A percentile compares a stretch with the other conserved stretches of the same genome.
Conservation (phyloP, 352 stramenopile species). For the Pythium insidiosum region DNA sequence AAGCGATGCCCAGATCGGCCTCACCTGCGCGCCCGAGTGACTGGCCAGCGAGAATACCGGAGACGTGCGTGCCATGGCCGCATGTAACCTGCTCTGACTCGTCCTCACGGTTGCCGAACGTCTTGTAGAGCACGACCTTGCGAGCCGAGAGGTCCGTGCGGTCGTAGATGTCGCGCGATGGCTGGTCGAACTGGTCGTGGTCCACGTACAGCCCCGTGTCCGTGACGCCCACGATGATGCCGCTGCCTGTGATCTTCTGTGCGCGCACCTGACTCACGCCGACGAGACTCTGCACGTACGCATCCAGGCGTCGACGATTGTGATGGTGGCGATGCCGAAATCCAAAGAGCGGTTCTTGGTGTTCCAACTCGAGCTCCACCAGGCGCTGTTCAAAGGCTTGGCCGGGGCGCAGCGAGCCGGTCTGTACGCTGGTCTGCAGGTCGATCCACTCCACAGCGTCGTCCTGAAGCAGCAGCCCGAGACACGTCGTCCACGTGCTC, state of each 20-base stretch:
- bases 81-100: constrained; percentile 52
- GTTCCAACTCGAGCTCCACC: not conserved
- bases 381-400: constrained; percentile 36
- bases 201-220: constrained; percentile 73
- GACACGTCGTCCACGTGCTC: constrained; percentile 36
- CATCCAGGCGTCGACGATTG: constrained; percentile 46
- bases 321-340: not conserved
- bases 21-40: constrained; percentile 25
- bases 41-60: constrained; percentile 66
- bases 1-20: constrained; percentile 69
- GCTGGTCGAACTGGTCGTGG: constrained; percentile 73
- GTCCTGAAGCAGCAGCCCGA: constrained; percentile 44
- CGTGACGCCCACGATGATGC: constrained; percentile 62
- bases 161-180: constrained; percentile 47
- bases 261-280: constrained; percentile 39
- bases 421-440: constrained; percentile 35
- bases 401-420: constrained; percentile 19
- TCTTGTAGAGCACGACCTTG: constrained; percentile 81
- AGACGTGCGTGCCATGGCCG: constrained; percentile 87
- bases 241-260: constrained; percentile 59
- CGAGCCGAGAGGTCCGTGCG: constrained; percentile 36
- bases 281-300: constrained; percentile 46
- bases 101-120: constrained; percentile 63
- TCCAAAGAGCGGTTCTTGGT: not conserved
- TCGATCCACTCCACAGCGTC: constrained; percentile 70